Percentiles rank a stretch among this genome's conserved stretches.
phyloP scores from a whole-genome alignment of 331 rosid genomes.

The Ulmus americana region DNA sequence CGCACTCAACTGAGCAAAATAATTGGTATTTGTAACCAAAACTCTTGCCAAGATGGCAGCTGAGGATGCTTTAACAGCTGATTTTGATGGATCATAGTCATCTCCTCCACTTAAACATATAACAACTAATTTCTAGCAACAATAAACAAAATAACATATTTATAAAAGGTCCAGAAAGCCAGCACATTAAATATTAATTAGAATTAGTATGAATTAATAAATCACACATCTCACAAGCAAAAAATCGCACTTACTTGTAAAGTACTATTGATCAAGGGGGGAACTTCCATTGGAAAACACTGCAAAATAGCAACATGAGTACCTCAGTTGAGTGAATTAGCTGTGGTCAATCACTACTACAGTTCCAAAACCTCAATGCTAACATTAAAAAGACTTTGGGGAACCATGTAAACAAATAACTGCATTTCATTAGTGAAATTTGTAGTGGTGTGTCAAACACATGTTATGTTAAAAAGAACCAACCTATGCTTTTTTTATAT shows the following conservation, averaged over 20 bases:
- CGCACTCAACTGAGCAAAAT: constrained; percentile 73
- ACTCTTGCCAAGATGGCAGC: constrained; percentile 94
- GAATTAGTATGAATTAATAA: neutral
- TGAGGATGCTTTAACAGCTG: constrained; percentile 77
- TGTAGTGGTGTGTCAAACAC: too few species aligned
- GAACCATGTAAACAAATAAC: neutral
- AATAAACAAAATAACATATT: constrained; percentile 19
- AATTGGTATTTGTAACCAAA: constrained; percentile 87
- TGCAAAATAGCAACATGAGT: constrained; percentile 33
- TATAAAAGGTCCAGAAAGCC: constrained; percentile 16
- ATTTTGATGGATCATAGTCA: constrained; percentile 71
- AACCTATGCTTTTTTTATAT: too few species aligned
- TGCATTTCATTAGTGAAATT: neutral
- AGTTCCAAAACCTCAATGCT: neutral
- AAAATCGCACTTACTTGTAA: constrained; percentile 59
- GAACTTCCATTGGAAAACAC: constrained; percentile 85
- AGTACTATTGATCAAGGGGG: constrained; percentile 69
- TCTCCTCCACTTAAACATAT: constrained; percentile 84
- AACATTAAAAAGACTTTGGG: neutral
- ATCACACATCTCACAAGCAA: constrained; percentile 12
- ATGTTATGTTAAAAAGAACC: too few species aligned
- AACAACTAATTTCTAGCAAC: constrained; percentile 61
- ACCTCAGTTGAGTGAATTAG: neutral
- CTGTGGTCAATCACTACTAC: neutral
- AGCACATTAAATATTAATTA: neutral